Conservation (phyloP, 176 grass and related monocot species). For the Juncus inflexus region DNA sequence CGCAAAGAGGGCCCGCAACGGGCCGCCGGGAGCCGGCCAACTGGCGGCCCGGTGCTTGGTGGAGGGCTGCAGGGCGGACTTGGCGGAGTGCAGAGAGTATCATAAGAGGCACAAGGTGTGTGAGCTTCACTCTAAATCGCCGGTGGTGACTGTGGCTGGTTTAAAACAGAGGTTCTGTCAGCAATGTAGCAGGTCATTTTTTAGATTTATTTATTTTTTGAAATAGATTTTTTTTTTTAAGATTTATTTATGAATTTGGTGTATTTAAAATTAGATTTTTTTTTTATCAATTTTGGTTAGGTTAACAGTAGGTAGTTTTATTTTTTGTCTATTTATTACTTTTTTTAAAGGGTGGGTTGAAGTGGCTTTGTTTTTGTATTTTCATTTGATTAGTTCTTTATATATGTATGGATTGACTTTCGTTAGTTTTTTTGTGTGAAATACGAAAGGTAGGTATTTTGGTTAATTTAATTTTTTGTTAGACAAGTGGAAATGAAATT, state of each 20-base stretch:
- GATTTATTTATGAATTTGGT: too few species aligned
- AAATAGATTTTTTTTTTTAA: too few species aligned
- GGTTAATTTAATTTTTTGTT: too few species aligned
- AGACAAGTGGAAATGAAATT: too few species aligned
- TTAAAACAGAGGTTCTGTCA: conserved; percentile 94
- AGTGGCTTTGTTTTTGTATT: not conserved
- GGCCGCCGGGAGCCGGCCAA: not conserved
- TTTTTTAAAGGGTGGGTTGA: too few species aligned
- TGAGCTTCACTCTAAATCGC: conserved; percentile 88
- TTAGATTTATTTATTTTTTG: too few species aligned
- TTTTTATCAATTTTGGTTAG: too few species aligned
- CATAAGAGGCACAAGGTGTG: conserved; percentile 97
- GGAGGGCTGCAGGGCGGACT: conserved; percentile 79
- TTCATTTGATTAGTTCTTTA: conserved; percentile 11
- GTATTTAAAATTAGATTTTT: too few species aligned
- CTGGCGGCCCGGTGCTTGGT: conserved; percentile 61
- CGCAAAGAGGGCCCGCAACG: conserved; percentile 8
- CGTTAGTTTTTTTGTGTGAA: not conserved
- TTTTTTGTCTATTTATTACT: too few species aligned
- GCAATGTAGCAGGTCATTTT: conserved; percentile 93
- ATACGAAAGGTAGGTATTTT: too few species aligned
- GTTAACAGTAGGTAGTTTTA: too few species aligned
- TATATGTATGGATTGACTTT: not conserved
- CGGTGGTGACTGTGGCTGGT: conserved; percentile 73
- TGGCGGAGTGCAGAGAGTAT: conserved; percentile 86